phyloP scores from a whole-genome alignment of 306 rosid genomes.

The Cucumis hystrix region DNA sequence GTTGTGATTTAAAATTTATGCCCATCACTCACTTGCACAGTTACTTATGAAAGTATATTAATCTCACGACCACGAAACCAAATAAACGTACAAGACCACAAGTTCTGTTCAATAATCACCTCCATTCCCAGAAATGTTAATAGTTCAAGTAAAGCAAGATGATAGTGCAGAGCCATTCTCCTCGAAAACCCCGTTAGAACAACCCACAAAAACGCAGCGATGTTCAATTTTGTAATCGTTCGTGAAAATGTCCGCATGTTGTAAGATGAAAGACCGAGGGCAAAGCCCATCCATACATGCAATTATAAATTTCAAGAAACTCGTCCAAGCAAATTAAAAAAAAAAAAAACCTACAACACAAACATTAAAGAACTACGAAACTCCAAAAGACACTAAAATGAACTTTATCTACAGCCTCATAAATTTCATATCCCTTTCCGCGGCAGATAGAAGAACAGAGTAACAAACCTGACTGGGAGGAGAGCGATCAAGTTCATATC shows the following conservation, averaged over 20 bases:
- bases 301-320: neutral
- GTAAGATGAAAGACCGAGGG: neutral
- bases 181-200: neutral
- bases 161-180: neutral
- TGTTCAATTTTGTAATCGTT: neutral
- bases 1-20: neutral
- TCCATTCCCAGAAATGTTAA: neutral
- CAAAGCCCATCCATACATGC: neutral
- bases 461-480: slow-evolving; percentile 29
- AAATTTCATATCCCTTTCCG: neutral
- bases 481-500: slow-evolving; percentile 50
- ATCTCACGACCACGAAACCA: neutral
- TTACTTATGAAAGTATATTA: neutral
- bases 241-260: neutral
- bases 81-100: neutral
- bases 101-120: neutral
- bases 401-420: neutral
- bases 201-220: neutral
- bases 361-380: neutral
- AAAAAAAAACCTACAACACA: neutral
- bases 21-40: neutral
- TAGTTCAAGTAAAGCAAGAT: neutral
- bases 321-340: neutral
- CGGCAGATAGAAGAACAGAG: neutral
- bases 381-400: neutral